Percentiles rank a stretch among this genome's conserved stretches.
These are phyloP conservation scores for Saprolegnia parasitica DNA, from an alignment of 352 stramenopile species.

Conservation along the genomic window DNA sequence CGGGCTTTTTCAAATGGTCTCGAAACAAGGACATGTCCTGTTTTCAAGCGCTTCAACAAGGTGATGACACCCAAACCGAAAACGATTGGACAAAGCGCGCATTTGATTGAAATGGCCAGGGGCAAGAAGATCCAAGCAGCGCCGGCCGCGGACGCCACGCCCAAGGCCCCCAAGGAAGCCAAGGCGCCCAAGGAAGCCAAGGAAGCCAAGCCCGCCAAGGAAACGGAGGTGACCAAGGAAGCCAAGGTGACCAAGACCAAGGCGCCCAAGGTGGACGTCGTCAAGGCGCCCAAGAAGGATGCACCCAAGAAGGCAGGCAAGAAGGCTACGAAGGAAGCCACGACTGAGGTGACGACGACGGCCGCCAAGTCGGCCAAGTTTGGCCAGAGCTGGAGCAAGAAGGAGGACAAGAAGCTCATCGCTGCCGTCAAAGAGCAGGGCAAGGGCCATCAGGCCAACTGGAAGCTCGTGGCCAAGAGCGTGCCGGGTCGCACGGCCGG, in stretches of 20 bases:
- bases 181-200: not conserved
- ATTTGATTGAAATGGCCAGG: not conserved
- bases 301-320: not conserved
- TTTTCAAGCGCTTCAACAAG: not conserved
- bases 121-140: not conserved
- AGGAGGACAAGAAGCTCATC: conserved; percentile 25
- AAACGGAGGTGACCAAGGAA: not conserved
- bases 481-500: conserved; percentile 11
- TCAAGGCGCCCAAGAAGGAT: not conserved
- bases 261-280: not conserved
- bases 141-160: not conserved
- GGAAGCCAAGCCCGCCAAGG: not conserved
- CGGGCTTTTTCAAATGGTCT: not conserved
- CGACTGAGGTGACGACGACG: not conserved
- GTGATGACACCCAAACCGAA: not conserved
- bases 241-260: not conserved
- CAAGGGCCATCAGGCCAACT: conserved; percentile 23
- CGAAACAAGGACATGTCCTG: not conserved
- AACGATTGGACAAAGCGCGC: not conserved
- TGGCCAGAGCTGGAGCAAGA: conserved; percentile 8
- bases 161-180: not conserved
- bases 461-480: conserved; percentile 19
- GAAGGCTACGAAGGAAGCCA: not conserved
- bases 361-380: conserved; percentile 19
- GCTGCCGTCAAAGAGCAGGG: conserved; percentile 18